Percentiles rank a stretch among this genome's conserved stretches.
These are phyloP conservation scores for Ilyonectria mors-panacis DNA, from an alignment of 2,329 filamentous ascomycete species.

Conservation along the genomic window DNA sequence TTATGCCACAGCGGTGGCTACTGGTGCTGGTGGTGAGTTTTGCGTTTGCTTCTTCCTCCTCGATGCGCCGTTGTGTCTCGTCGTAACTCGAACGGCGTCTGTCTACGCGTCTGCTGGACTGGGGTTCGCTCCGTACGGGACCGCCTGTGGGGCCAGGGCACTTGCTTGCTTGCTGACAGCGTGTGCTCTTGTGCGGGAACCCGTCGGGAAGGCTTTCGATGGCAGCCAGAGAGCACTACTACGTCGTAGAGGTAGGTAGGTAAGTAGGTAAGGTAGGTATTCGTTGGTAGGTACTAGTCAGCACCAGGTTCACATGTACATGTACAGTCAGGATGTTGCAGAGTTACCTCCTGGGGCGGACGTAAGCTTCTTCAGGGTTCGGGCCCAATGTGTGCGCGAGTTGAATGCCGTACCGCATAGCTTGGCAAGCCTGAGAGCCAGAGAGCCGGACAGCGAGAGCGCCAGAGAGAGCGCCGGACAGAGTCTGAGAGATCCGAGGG, in stretches of 20 bases:
- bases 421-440: conserved; percentile 6
- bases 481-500: background rate
- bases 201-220: conserved; percentile 19
- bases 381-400: conserved; percentile 16
- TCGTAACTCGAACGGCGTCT: conserved; percentile 42
- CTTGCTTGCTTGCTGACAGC: conserved; percentile 19
- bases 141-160: conserved; percentile 33
- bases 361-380: conserved; percentile 19
- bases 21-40: conserved; percentile 32
- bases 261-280: background rate
- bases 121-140: conserved; percentile 34
- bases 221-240: background rate
- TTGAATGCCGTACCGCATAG: conserved; percentile 11
- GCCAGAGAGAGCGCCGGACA: background rate
- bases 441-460: background rate
- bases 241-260: background rate
- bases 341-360: conserved; percentile 1
- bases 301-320: conserved; percentile 14
- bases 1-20: conserved; percentile 42
- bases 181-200: conserved; percentile 24
- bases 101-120: conserved; percentile 32
- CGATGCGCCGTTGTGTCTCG: conserved; percentile 43
- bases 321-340: conserved; percentile 27
- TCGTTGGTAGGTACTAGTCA: conserved; percentile 6
- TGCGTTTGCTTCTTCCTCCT: conserved; percentile 39